Base-by-base conservation (phyloP, 2,329 filamentous ascomycete species). In the Hymenotorrendiella dingleyae region DNA sequence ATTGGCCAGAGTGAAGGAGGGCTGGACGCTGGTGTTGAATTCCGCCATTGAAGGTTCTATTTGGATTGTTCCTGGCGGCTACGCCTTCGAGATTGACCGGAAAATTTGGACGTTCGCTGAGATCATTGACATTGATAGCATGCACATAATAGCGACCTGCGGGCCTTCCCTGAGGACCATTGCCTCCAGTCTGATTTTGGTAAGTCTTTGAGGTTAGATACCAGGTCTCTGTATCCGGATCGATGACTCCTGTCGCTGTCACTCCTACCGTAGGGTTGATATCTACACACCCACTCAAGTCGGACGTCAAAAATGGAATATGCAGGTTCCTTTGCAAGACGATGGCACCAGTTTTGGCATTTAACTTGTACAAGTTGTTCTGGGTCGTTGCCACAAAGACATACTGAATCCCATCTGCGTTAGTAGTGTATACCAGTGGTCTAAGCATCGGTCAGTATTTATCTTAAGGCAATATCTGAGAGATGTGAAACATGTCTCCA, bases 381-480 rank as follows among this genome's bases (percentile, higher is more conserved):
- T 76, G 73, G 0, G 73, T 74, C 0, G 75, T 78, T 2, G 76
- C 69, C 9, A 76, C 59, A 50, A 72, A 79, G 28, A 80, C 67
- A 42, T 71, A 74, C 59, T 79, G 74, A 8, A 65, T 65, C 3
- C 59, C 60, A 16, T 66, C 65, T 11, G 54, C 20, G 19, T 17
- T 61, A 4, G 71, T 66, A 1, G 76, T 80, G 58, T 76, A 75
- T 6, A 73, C 67, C 12, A 74, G 56, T 7, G 71, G 70, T n/a
- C n/a, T n/a, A n/a, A n/a, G n/a, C n/a, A n/a, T n/a, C n/a, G n/a
- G n/a, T n/a, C n/a, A n/a, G n/a, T n/a, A n/a, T n/a, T n/a, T n/a
- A n/a, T n/a, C n/a, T n/a, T n/a, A n/a, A n/a, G n/a, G n/a, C n/a
- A n/a, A n/a, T n/a, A n/a, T n/a, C n/a, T n/a, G n/a, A n/a, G n/a